phyloP scores from a whole-genome alignment of 202 grass and related monocot species.

The Saccharum hybrid region DNA sequence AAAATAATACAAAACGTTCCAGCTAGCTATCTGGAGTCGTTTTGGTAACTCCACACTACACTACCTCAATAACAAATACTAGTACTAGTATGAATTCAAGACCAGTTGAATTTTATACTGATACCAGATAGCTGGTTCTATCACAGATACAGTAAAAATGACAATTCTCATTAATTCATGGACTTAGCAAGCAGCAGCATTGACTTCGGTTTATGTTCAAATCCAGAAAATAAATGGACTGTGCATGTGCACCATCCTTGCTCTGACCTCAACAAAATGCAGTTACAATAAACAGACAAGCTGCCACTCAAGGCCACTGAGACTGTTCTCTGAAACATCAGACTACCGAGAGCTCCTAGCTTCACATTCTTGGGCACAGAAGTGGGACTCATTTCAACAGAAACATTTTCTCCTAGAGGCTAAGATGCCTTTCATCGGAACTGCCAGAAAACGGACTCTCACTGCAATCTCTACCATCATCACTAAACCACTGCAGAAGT shows the following conservation, averaged over 20 bases:
- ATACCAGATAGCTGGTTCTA: neutral
- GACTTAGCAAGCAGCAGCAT: too few species aligned
- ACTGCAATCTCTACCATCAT: constrained; percentile 8
- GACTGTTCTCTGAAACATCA: neutral
- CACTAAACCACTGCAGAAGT: constrained; percentile 32
- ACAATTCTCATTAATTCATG: neutral
- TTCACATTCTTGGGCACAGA: constrained; percentile 17
- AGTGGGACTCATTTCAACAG: constrained; percentile 6
- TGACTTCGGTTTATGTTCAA: too few species aligned
- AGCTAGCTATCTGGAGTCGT: neutral
- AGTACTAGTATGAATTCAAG: neutral
- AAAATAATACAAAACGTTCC: neutral
- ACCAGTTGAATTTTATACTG: neutral
- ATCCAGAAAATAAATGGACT: too few species aligned
- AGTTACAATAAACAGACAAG: neutral
- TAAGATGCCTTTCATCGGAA: neutral
- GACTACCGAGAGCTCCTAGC: neutral
- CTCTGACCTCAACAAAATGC: neutral
- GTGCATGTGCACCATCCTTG: neutral
- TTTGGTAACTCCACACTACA: neutral
- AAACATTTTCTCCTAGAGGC: neutral
- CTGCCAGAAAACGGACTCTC: constrained; percentile 5
- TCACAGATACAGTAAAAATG: neutral
- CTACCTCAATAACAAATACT: neutral
- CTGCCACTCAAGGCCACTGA: neutral